Conservation (phyloP, 2,329 filamentous ascomycete genomes). For the Laburnicola sp. region DNA sequence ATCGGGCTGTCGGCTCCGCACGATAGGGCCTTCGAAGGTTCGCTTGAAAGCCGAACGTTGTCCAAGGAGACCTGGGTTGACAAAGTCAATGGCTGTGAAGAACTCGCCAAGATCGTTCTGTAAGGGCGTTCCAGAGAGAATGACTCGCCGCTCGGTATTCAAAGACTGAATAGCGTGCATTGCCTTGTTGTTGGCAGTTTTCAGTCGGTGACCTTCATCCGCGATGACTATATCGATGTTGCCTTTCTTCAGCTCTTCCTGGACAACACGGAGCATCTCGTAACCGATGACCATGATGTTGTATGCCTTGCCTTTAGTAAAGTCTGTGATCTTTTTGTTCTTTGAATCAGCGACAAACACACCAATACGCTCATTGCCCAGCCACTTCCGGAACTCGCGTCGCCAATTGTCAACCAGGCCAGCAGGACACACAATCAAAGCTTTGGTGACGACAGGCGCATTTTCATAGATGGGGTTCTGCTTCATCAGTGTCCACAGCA, state of each 20-base stretch:
- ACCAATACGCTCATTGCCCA: conserved; percentile 70
- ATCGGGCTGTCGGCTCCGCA: conserved; percentile 65
- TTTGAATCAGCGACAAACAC: conserved; percentile 65
- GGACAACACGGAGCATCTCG: conserved; percentile 67
- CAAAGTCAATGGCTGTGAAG: conserved; percentile 68
- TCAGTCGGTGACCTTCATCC: conserved; percentile 70
- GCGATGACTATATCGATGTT: conserved; percentile 69
- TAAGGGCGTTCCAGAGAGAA: conserved; percentile 68
- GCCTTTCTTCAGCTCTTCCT: conserved; percentile 66
- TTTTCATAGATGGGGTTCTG: conserved; percentile 67
- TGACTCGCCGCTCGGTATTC: conserved; percentile 63
- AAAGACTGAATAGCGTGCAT: conserved; percentile 67
- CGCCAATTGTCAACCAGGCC: conserved; percentile 74
- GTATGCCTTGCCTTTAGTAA: conserved; percentile 69
- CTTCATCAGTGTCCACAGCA: conserved; percentile 73
- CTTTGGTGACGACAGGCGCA: conserved; percentile 67
- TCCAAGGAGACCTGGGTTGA: conserved; percentile 67
- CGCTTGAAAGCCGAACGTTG: conserved; percentile 65
- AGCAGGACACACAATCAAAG: conserved; percentile 72
- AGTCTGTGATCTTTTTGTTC: conserved; percentile 65
- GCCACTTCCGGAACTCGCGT: conserved; percentile 73
- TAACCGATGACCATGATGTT: conserved; percentile 75
- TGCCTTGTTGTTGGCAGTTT: conserved; percentile 70
- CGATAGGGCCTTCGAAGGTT: conserved; percentile 66
- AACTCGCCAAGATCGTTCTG: conserved; percentile 71